Conservation (phyloP, 805 yeast genomes). For the Starmerella vaccinii region DNA sequence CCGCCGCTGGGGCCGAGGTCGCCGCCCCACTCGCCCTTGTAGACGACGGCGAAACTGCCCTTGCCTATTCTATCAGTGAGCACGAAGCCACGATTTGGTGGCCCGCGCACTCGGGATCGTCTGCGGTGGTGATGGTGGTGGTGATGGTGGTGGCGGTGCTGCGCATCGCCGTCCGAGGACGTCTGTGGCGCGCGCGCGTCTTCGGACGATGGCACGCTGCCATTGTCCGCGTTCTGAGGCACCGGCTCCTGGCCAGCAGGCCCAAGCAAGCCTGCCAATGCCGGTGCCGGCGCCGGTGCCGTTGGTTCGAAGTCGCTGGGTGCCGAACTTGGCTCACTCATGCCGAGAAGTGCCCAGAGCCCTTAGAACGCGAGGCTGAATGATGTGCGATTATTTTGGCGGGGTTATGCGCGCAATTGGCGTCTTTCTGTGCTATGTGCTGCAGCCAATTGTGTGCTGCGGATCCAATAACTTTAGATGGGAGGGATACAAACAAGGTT, state of each 20-base stretch:
- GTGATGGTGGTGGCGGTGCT: neutral
- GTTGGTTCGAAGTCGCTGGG: neutral
- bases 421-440: neutral
- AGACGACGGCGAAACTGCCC: conserved; percentile 93
- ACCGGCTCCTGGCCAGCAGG: neutral
- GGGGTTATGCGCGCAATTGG: neutral
- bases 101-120: neutral
- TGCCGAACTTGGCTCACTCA: neutral
- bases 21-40: conserved; percentile 50
- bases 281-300: neutral
- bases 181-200: neutral
- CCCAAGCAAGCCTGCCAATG: neutral
- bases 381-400: neutral
- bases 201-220: neutral
- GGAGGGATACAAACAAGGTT: neutral
- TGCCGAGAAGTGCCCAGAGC: conserved; percentile 4
- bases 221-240: neutral
- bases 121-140: conserved; percentile 4
- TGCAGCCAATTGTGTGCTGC: neutral
- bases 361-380: neutral
- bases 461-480: neutral
- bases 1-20: conserved; percentile 7
- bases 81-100: conserved; percentile 17
- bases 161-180: neutral
- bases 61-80: conserved; percentile 76